Evolutionary conservation across 2,329 filamentous ascomycete genomes (phyloP).

Genomic region (Fusarium continuum): DNA sequence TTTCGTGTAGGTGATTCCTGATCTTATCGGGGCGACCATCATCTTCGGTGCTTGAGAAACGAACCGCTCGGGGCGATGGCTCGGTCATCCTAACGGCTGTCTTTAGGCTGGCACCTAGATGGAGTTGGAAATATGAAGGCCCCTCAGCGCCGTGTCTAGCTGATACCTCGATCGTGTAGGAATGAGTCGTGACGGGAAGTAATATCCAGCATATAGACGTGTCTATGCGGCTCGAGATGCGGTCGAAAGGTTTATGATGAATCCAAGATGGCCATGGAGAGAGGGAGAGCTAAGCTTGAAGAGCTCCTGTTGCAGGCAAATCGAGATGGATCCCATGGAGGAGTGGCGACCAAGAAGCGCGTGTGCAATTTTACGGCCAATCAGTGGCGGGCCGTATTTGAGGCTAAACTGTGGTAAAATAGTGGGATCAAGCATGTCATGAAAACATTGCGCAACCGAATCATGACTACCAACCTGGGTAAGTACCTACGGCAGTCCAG

Average conservation of each 20-base stretch:
- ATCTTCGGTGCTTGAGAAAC: slow-evolving; percentile 63
- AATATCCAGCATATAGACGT: slow-evolving; percentile 16
- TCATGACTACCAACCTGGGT: background rate
- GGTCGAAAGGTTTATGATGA: slow-evolving; percentile 29
- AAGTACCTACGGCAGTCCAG: too few species aligned
- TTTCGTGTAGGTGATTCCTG: slow-evolving; percentile 50
- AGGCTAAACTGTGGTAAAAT: slow-evolving; percentile 14
- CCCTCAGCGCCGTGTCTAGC: slow-evolving; percentile 32
- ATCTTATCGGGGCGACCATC: slow-evolving; percentile 54
- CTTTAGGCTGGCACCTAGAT: slow-evolving; percentile 26
- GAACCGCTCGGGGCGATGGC: slow-evolving; percentile 63
- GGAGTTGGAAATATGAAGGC: slow-evolving; percentile 31
- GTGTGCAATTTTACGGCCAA: slow-evolving; percentile 36
- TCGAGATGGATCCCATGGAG: slow-evolving; percentile 44
- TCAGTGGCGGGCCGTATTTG: slow-evolving; percentile 30
- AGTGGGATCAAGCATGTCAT: slow-evolving; percentile 4
- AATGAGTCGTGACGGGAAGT: slow-evolving; percentile 2
- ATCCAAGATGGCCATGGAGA: slow-evolving; percentile 40
- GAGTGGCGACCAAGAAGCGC: slow-evolving; percentile 35
- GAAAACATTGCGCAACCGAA: background rate
- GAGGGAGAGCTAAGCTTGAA: slow-evolving; percentile 32
- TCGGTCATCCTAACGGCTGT: slow-evolving; percentile 52
- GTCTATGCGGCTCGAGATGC: slow-evolving; percentile 25
- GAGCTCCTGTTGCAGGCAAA: slow-evolving; percentile 39
- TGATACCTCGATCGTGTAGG: slow-evolving; percentile 17